These are phyloP conservation scores for Calonectria pseudoreteaudii DNA, from an alignment of 2,329 filamentous ascomycete species.

Conservation along the genomic window DNA sequence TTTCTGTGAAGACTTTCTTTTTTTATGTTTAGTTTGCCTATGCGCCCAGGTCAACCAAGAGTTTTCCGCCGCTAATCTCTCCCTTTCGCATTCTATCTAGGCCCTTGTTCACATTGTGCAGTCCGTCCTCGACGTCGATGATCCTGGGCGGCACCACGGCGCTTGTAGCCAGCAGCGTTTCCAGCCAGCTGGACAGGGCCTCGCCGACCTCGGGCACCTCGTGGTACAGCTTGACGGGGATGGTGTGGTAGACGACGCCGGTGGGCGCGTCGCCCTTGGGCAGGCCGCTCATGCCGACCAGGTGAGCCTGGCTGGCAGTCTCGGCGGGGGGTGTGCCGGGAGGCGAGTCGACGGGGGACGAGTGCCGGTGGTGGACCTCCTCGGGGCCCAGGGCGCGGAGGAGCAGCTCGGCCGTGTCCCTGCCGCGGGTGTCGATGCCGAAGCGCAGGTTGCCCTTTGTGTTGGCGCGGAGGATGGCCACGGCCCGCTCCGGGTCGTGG, in stretches of 20 bases:
- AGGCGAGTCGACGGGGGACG: constrained; percentile 45
- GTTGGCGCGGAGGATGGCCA: constrained; percentile 71
- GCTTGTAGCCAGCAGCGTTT: constrained; percentile 68
- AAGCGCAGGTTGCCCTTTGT: constrained; percentile 71
- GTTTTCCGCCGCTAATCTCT: constrained; percentile 74
- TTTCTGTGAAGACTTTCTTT: not conserved
- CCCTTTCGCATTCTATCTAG: constrained; percentile 75
- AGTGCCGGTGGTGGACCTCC: constrained; percentile 57
- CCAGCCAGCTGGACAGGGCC: constrained; percentile 74
- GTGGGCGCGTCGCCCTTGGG: constrained; percentile 65
- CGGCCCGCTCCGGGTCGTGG: constrained; percentile 72
- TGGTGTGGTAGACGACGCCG: constrained; percentile 68
- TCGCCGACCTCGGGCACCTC: constrained; percentile 73
- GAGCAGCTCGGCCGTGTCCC: constrained; percentile 70
- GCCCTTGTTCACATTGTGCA: constrained; percentile 75
- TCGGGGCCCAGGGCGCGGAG: constrained; percentile 50
- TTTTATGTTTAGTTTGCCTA: not conserved
- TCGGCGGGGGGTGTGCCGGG: constrained; percentile 51
- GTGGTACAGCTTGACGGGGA: constrained; percentile 83
- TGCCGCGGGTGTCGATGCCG: constrained; percentile 75
- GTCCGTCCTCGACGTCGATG: constrained; percentile 71
- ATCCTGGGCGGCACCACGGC: constrained; percentile 72
- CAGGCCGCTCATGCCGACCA: constrained; percentile 75
- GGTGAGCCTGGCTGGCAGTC: constrained; percentile 58
- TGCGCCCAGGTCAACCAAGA: constrained; percentile 64